Percentiles rank a stretch among this genome's conserved stretches.
phyloP scores from a whole-genome alignment of 164 flowering plant genomes.

The Kalanchoe fedtschenkoi region DNA sequence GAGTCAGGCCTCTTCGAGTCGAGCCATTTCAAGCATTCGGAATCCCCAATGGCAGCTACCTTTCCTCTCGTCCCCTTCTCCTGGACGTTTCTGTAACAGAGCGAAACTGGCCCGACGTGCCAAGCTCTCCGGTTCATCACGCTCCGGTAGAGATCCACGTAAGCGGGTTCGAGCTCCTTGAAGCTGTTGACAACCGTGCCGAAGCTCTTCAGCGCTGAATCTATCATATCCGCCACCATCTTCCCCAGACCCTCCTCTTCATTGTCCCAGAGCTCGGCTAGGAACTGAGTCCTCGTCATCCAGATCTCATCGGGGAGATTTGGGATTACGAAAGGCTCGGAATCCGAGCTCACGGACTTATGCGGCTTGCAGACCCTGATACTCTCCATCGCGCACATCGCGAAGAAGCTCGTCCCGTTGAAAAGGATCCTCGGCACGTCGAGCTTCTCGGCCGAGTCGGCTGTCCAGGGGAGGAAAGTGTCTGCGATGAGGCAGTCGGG shows the following conservation, averaged over 20 bases:
- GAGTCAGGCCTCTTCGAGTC: conserved; percentile 24
- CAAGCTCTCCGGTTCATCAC: conserved; percentile 25
- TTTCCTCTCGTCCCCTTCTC: conserved; percentile 18
- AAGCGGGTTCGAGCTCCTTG: conserved; percentile 37
- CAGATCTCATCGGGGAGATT: conserved; percentile 28
- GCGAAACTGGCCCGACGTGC: conserved; percentile 43
- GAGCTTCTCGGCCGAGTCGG: conserved; percentile 24
- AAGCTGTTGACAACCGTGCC: conserved; percentile 43
- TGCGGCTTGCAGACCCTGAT: conserved; percentile 22
- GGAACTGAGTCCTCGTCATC: conserved; percentile 10
- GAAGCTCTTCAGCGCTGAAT: conserved; percentile 19
- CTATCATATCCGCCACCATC: conserved; percentile 4
- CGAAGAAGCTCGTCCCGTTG: conserved; percentile 34
- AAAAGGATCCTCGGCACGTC: conserved; percentile 42
- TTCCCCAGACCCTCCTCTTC: conserved; percentile 1
- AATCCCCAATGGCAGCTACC: conserved; percentile 10
- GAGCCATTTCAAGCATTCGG: conserved; percentile 31
- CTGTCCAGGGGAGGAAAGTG: conserved; percentile 47
- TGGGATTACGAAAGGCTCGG: conserved; percentile 34
- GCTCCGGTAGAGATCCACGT: conserved; percentile 20
- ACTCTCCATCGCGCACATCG: conserved; percentile 17
- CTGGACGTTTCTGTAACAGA: conserved; percentile 19
- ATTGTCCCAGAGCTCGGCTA: background rate
- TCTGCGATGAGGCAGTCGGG: conserved; percentile 50
- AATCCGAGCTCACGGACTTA: conserved; percentile 20